A percentile compares a stretch with the other conserved stretches of the same genome.
Evolutionary conservation across 192 early-diverging fungal genomes (phyloP).

Genomic region (Backusella parvicylindrica): DNA sequence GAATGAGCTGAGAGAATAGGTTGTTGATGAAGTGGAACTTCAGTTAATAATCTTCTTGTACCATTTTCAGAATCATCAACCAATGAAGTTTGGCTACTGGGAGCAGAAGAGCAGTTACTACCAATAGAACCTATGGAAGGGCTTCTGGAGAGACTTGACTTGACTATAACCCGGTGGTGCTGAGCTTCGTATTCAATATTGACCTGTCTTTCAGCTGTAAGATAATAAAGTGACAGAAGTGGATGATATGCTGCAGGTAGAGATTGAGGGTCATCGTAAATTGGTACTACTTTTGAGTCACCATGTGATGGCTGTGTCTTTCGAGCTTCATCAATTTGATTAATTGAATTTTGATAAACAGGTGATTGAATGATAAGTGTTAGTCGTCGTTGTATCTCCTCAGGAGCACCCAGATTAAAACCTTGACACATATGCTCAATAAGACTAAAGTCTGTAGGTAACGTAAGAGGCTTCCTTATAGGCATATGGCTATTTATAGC

Average conservation of each 20-base stretch:
- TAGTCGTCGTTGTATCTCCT: slow-evolving; percentile 51
- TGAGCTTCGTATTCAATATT: neutral
- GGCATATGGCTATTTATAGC: slow-evolving; percentile 68
- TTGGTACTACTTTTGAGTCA: slow-evolving; percentile 51
- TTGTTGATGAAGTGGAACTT: neutral
- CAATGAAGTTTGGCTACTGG: slow-evolving; percentile 21
- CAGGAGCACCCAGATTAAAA: slow-evolving; percentile 70
- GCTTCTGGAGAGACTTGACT: slow-evolving; percentile 13
- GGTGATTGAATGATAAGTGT: slow-evolving; percentile 48
- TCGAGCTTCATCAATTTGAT: slow-evolving; percentile 36
- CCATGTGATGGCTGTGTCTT: slow-evolving; percentile 49
- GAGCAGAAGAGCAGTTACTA: slow-evolving; percentile 13
- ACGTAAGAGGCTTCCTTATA: slow-evolving; percentile 42
- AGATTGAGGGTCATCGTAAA: slow-evolving; percentile 35
- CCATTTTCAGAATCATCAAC: slow-evolving; percentile 1
- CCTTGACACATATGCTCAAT: slow-evolving; percentile 62
- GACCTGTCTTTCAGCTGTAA: slow-evolving; percentile 60
- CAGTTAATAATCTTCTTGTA: neutral
- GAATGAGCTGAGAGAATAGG: neutral
- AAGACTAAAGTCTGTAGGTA: slow-evolving; percentile 56
- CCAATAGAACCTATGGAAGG: slow-evolving; percentile 16
- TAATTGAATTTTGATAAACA: slow-evolving; percentile 39
- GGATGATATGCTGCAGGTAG: slow-evolving; percentile 50
- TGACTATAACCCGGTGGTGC: neutral
- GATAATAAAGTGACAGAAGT: slow-evolving; percentile 82